Base-by-base conservation (phyloP, 2,329 filamentous ascomycete species). In the Aspergillus jensenii region DNA sequence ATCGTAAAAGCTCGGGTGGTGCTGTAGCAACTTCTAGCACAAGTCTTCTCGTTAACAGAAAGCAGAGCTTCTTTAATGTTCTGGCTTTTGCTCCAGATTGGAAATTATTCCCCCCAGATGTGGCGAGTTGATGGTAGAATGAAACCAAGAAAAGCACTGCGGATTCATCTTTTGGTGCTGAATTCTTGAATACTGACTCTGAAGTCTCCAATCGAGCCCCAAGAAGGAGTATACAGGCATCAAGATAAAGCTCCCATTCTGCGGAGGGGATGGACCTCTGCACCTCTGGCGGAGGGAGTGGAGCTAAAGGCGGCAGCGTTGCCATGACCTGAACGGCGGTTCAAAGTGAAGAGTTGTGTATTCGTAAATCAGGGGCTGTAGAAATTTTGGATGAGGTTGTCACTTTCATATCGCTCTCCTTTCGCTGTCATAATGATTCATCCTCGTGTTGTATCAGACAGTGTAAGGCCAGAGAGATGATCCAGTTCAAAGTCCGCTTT, bases 241-340 rank as follows among this genome's bases (percentile, higher is more conserved):
- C 84, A 47, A 96, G 78, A 71, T 89, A 91, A 33, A 84, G 81
- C 63, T 88, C 82, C 92, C 92, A 96, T 75, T 96, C 90, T 51
- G 82, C 76, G 3, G 86, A 76, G 40, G 82, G 79, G 59, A 96
- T 83, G 64, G 83, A 83, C 64, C 84, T 82, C 68, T 87, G 86
- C 78, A 91, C 86, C 55, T 80, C 78, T 35, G 84, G 78, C 60
- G 87, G 83, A 17, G 93, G 93, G 67, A 95, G 92, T 19, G 89
- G 84, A 57, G 89, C 91, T 74, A 97, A 82, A 35, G 87, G 82
- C 43, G 91, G 91, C 49, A 93, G 77, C 54, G 77, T 70, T 73
- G 80, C 79, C 71, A 73, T 66, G 71, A 61, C 40, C 74, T 81
- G 17, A 27, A 37, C 25, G 27, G 19, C 21, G 37, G 37, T 35